Evolutionary conservation across 2,329 filamentous ascomycete genomes (phyloP).

Genomic region (Allantophomopsis cytisporea): DNA sequence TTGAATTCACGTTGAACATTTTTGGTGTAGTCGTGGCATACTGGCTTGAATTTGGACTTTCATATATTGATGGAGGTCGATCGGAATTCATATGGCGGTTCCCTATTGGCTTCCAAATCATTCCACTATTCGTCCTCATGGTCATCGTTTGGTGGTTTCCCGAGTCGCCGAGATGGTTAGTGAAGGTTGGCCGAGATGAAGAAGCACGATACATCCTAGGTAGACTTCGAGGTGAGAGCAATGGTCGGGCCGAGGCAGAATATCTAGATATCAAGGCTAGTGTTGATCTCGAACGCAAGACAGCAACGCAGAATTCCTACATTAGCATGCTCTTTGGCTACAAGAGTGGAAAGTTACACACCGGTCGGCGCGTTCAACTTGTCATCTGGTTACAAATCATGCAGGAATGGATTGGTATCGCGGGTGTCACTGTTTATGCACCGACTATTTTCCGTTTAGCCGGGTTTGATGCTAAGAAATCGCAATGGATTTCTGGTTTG

Average conservation of each 20-base stretch:
- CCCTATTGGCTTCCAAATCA: constrained; percentile 56
- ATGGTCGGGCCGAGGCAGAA: constrained; percentile 42
- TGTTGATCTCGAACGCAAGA: constrained; percentile 44
- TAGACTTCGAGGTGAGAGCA: constrained; percentile 45
- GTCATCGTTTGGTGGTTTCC: constrained; percentile 50
- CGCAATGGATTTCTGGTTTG: constrained; percentile 48
- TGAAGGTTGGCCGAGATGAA: constrained; percentile 50
- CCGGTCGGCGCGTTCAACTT: constrained; percentile 52
- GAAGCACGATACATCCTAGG: constrained; percentile 54
- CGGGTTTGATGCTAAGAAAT: constrained; percentile 45
- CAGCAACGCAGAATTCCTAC: constrained; percentile 39
- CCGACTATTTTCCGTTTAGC: constrained; percentile 47
- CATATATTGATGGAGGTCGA: constrained; percentile 42
- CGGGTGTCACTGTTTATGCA: constrained; percentile 45
- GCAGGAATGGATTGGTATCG: constrained; percentile 58
- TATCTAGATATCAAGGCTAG: constrained; percentile 56
- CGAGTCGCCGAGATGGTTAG: constrained; percentile 54
- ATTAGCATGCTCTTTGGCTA: constrained; percentile 53
- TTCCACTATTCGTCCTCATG: constrained; percentile 45
- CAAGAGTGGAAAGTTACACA: constrained; percentile 51
- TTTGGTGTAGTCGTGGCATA: constrained; percentile 54
- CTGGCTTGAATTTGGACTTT: constrained; percentile 40
- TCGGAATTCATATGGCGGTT: constrained; percentile 53
- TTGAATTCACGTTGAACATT: constrained; percentile 63
- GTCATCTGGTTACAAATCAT: constrained; percentile 61